phyloP scores from a whole-genome alignment of 192 early-diverging fungal species.

The Linnemannia exigua region DNA sequence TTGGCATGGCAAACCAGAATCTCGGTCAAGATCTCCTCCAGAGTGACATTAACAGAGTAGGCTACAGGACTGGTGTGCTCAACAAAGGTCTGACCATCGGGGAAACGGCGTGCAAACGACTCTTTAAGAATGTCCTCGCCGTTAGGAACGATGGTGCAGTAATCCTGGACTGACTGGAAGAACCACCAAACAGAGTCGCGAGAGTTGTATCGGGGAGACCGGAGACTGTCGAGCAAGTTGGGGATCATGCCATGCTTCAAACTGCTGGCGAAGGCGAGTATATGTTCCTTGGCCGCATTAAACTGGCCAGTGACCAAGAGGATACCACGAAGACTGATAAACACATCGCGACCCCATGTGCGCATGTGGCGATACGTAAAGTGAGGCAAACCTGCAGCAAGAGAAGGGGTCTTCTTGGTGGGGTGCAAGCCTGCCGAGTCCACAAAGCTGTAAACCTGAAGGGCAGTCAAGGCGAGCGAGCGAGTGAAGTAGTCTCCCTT shows the following conservation, averaged over 20 bases:
- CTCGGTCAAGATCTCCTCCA: conserved; percentile 93
- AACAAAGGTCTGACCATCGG: conserved; percentile 79
- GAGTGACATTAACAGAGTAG: conserved; percentile 74
- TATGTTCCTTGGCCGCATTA: conserved; percentile 85
- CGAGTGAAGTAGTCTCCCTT: conserved; percentile 76
- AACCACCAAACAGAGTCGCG: conserved; percentile 98
- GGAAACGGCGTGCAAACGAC: conserved; percentile 86
- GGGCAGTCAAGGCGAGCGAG: conserved; percentile 81
- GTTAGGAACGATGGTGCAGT: conserved; percentile 82
- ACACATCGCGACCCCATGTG: conserved; percentile 99
- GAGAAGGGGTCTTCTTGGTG: conserved; percentile 62
- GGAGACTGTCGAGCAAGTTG: conserved; percentile 92
- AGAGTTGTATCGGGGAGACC: conserved; percentile 93
- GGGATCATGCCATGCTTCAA: conserved; percentile 97
- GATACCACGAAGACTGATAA: conserved; percentile 90
- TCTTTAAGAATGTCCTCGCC: conserved; percentile 81
- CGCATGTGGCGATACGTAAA: conserved; percentile 95
- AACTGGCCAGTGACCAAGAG: conserved; percentile 87
- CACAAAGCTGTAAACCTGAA: conserved; percentile 88
- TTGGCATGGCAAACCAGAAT: conserved; percentile 90
- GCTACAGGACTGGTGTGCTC: conserved; percentile 72
- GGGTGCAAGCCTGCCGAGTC: conserved; percentile 89
- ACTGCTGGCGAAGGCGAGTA: conserved; percentile 93
- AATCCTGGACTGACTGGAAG: conserved; percentile 90
- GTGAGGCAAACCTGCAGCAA: conserved; percentile 97